Conservation (phyloP, 805 yeast species). For the Lipomyces lipofer region DNA sequence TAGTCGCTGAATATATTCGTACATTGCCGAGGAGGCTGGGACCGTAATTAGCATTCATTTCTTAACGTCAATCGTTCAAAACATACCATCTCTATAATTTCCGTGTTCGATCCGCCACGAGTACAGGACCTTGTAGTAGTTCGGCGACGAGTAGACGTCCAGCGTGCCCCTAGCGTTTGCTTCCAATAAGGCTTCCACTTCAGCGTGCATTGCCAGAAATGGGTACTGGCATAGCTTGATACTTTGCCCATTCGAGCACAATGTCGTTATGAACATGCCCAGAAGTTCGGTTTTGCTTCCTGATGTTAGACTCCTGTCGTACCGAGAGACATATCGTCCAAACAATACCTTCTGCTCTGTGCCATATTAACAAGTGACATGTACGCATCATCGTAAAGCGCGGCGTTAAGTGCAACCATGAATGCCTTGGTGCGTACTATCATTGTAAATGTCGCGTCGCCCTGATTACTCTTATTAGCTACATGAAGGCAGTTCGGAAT, state of each 20-base stretch:
- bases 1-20: conserved; percentile 40
- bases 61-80: neutral
- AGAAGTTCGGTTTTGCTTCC: too few relatives aligned
- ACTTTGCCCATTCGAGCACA: conserved; percentile 46
- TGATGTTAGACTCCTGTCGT: too few relatives aligned
- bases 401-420: conserved; percentile 20
- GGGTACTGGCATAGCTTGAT: conserved; percentile 46
- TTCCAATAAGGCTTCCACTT: conserved; percentile 48
- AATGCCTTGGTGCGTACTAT: conserved; percentile 2
- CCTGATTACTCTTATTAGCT: neutral
- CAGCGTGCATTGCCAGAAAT: conserved; percentile 46
- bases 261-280: conserved; percentile 42
- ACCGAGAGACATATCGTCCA: too few relatives aligned
- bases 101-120: conserved; percentile 53
- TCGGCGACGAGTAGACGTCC: conserved; percentile 42
- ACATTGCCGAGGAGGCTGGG: conserved; percentile 42
- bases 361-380: conserved; percentile 16
- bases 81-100: conserved; percentile 49
- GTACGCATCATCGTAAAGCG: conserved; percentile 33
- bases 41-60: conserved; percentile 2
- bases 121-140: conserved; percentile 52
- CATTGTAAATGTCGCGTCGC: neutral
- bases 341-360: neutral
- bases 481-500: too few relatives aligned
- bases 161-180: conserved; percentile 36